Evolutionary conservation across 441 rosid genomes (phyloP).

Genomic region (Mallotus repandus): DNA sequence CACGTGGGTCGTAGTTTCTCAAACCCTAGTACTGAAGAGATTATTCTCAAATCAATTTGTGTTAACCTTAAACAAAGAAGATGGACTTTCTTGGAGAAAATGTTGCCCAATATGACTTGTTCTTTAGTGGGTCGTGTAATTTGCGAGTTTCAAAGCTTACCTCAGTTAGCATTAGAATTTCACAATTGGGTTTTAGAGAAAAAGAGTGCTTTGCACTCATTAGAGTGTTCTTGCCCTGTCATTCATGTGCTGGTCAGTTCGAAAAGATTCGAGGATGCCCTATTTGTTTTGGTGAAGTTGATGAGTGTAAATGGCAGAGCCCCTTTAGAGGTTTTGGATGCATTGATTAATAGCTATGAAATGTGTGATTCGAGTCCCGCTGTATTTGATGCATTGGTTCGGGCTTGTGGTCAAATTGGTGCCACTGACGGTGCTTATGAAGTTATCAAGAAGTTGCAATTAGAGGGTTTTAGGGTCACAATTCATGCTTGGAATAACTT

Average conservation of each 20-base stretch:
- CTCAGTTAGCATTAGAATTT: constrained; percentile 57
- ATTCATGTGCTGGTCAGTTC: constrained; percentile 48
- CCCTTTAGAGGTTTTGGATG: constrained; percentile 49
- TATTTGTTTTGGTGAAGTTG: constrained; percentile 42
- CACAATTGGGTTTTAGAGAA: constrained; percentile 47
- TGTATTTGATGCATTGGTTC: constrained; percentile 74
- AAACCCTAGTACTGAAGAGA: constrained; percentile 42
- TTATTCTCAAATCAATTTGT: constrained; percentile 51
- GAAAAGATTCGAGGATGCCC: constrained; percentile 50
- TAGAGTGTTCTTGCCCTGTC: constrained; percentile 46
- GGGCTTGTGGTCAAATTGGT: constrained; percentile 53
- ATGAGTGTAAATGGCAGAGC: constrained; percentile 37
- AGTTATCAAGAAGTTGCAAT: constrained; percentile 47
- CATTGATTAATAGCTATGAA: constrained; percentile 42
- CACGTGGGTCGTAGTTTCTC: constrained; percentile 44
- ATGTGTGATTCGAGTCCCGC: constrained; percentile 59
- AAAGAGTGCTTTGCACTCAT: constrained; percentile 25
- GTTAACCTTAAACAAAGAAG: constrained; percentile 53
- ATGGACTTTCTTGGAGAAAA: constrained; percentile 56
- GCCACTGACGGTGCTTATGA: constrained; percentile 51
- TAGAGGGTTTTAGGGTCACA: constrained; percentile 61
- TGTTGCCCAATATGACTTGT: constrained; percentile 41
- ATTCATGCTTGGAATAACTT: constrained; percentile 74
- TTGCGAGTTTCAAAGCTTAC: constrained; percentile 49
- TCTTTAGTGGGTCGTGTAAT: constrained; percentile 49